These are phyloP conservation scores for Mimosa bimucronata DNA, from an alignment of 306 rosid genomes.

Conservation along the genomic window DNA sequence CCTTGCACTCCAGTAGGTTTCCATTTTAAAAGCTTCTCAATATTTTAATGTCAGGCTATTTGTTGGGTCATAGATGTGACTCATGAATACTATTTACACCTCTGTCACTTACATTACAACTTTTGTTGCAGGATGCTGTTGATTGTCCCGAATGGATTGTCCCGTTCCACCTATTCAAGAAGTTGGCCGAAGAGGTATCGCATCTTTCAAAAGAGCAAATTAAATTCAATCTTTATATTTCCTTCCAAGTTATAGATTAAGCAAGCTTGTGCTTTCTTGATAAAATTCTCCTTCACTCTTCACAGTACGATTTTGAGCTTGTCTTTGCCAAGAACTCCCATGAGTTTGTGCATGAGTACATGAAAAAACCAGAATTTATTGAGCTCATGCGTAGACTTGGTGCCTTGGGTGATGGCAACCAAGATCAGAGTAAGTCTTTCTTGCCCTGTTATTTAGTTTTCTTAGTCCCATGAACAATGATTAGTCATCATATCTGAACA, in stretches of 20 bases:
- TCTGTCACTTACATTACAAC: conserved; percentile 7
- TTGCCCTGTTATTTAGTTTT: neutral
- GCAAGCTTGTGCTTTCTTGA: neutral
- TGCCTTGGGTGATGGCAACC: conserved; percentile 97
- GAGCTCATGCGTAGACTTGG: conserved; percentile 95
- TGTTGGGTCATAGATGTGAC: neutral
- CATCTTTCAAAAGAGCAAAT: conserved; percentile 1
- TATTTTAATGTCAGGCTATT: conserved; percentile 28
- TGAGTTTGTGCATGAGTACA: conserved; percentile 79
- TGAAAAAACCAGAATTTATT: conserved; percentile 76
- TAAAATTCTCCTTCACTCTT: conserved; percentile 2
- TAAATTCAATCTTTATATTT: conserved; percentile 1
- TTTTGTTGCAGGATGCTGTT: conserved; percentile 83
- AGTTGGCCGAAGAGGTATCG: conserved; percentile 89
- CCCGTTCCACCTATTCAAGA: conserved; percentile 80
- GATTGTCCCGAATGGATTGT: conserved; percentile 99
- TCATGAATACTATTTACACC: neutral
- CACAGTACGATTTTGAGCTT: conserved; percentile 88
- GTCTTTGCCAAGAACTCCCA: conserved; percentile 83
- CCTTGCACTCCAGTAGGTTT: conserved; percentile 7
- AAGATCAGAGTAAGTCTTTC: conserved; percentile 70
- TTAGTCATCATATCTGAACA: neutral
- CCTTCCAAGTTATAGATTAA: neutral
- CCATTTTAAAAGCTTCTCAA: neutral
- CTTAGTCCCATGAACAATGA: neutral